phyloP scores from a whole-genome alignment of 148 eudicot species.

The Salicornia ramosissima region DNA sequence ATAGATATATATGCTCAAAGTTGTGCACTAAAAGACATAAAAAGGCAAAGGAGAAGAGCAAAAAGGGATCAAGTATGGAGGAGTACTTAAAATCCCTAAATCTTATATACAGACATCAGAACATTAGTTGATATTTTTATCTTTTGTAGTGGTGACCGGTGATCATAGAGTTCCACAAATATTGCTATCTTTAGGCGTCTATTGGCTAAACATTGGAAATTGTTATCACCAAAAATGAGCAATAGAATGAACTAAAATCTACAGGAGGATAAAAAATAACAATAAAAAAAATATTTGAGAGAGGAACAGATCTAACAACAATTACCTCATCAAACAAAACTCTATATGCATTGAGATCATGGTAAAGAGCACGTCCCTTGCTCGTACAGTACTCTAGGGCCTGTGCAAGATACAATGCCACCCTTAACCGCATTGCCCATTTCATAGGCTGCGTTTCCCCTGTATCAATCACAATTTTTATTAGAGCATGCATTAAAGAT shows the following conservation, averaged over 20 bases:
- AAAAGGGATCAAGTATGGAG: too few relatives aligned
- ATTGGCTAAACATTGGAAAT: not conserved
- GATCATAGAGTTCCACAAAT: too few relatives aligned
- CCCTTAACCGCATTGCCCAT: slow-evolving; percentile 97
- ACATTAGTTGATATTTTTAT: too few relatives aligned
- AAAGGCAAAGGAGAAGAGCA: too few relatives aligned
- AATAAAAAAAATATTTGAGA: not conserved
- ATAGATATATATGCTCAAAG: too few relatives aligned
- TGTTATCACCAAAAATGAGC: not conserved
- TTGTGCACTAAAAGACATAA: too few relatives aligned
- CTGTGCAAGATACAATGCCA: slow-evolving; percentile 82
- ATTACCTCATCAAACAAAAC: slow-evolving; percentile 87
- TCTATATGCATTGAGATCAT: slow-evolving; percentile 96
- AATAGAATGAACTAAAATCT: not conserved
- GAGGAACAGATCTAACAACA: slow-evolving; percentile 1
- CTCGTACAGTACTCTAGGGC: slow-evolving; percentile 90
- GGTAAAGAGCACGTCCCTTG: slow-evolving; percentile 87
- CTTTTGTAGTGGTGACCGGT: too few relatives aligned
- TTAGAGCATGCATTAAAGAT: not conserved
- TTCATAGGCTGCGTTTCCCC: slow-evolving; percentile 95
- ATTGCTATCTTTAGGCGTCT: not conserved
- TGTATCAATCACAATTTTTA: slow-evolving; percentile 25
- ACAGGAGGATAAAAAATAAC: not conserved
- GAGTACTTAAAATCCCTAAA: too few relatives aligned
- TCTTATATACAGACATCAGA: too few relatives aligned